A percentile compares a stretch with the other conserved stretches of the same genome.
Conservation (phyloP, 169 alveolate species). For the Pseudocohnilembus persalinus region DNA sequence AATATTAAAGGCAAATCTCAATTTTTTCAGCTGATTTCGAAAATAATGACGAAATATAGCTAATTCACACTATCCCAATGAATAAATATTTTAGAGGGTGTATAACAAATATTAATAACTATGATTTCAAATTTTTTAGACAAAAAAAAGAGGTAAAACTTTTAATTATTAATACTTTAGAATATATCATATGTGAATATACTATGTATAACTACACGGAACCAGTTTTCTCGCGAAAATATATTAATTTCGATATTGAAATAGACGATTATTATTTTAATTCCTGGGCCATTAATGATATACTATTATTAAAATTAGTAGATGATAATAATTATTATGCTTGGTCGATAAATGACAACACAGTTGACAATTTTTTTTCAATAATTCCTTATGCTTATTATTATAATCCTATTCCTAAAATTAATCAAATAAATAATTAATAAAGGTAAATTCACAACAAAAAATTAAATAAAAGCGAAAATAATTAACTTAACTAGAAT, state of each 20-base stretch:
- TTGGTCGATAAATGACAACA: neutral
- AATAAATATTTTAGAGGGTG: neutral
- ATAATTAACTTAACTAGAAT: no score
- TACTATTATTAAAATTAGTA: neutral
- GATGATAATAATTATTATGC: neutral
- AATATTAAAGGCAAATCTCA: no score
- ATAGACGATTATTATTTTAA: neutral
- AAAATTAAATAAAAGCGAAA: no score
- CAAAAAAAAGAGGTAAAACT: neutral
- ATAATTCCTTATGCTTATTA: neutral
- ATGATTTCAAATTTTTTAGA: neutral
- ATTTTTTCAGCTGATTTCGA: neutral
- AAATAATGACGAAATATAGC: neutral
- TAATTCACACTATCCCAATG: no score
- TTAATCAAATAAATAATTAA: no score
- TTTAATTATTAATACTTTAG: no score
- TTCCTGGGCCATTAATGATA: no score
- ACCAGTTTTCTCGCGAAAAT: neutral
- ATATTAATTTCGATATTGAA: neutral
- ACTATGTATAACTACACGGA: neutral
- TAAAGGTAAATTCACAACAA: no score
- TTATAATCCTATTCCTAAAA: neutral
- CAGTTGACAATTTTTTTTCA: neutral
- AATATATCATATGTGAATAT: neutral
- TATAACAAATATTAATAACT: no score